Evolutionary conservation across 2,329 filamentous ascomycete species (phyloP).

Genomic region (Lojkania enalia): DNA sequence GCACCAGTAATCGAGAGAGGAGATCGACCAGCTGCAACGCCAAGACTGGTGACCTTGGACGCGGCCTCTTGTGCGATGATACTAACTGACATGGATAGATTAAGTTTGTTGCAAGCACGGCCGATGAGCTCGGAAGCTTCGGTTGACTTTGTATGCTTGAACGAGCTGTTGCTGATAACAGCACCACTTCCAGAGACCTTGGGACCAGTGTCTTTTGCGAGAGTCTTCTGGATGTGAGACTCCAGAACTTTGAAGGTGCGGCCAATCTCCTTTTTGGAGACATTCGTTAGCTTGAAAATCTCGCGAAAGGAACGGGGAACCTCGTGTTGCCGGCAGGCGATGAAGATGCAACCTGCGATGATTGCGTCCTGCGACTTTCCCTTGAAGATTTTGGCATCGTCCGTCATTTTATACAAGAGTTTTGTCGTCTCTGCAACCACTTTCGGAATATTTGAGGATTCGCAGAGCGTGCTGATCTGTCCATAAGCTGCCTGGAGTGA

Average conservation of each 20-base stretch:
- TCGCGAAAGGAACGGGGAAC: constrained; percentile 91
- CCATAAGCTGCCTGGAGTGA: constrained; percentile 79
- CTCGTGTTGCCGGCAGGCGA: constrained; percentile 88
- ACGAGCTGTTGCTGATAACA: constrained; percentile 58
- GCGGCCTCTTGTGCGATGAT: constrained; percentile 81
- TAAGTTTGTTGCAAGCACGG: constrained; percentile 85
- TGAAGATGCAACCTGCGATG: constrained; percentile 96
- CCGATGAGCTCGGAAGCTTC: constrained; percentile 82
- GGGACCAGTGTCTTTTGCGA: constrained; percentile 25
- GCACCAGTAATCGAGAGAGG: constrained; percentile 92
- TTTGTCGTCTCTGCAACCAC: constrained; percentile 88
- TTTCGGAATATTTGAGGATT: constrained; percentile 67
- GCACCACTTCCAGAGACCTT: constrained; percentile 42
- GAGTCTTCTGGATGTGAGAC: constrained; percentile 76
- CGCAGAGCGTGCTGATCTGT: constrained; percentile 85
- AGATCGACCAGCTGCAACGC: constrained; percentile 86
- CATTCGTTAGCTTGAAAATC: constrained; percentile 89
- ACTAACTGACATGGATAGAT: constrained; percentile 73
- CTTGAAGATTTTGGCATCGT: constrained; percentile 92
- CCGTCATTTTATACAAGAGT: constrained; percentile 91
- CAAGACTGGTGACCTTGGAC: constrained; percentile 73
- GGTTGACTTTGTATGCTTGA: constrained; percentile 75
- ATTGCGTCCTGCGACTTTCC: constrained; percentile 93
- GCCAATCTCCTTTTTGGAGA: constrained; percentile 96
- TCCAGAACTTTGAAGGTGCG: constrained; percentile 93